Percentiles rank a stretch among this genome's conserved stretches.
phyloP scores from a whole-genome alignment of 768 basidiomycete species.

The Udeniomyces megalosporus region DNA sequence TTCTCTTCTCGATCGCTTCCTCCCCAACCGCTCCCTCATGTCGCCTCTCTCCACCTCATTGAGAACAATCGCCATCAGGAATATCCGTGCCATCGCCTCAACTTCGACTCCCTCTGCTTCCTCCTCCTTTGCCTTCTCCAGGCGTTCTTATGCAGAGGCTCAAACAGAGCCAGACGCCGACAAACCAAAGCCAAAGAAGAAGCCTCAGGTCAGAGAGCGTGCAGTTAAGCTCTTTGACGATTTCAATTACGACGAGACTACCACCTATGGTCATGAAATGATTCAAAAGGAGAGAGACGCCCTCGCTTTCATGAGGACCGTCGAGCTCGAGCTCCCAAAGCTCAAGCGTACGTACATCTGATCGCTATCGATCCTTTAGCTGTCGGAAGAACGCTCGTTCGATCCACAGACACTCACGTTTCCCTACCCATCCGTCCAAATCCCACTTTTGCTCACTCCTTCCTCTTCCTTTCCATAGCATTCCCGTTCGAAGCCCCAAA shows the following conservation, averaged over 20 bases:
- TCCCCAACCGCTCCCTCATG: too few relatives aligned
- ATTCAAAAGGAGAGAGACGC: conserved; percentile 14
- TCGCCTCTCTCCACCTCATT: too few relatives aligned
- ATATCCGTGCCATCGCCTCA: too few relatives aligned
- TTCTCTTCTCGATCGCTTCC: too few relatives aligned
- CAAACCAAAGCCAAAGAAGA: too few relatives aligned
- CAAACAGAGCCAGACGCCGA: too few relatives aligned
- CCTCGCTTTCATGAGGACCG: conserved; percentile 16
- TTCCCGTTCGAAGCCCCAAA: conserved; percentile 10
- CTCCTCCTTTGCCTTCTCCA: too few relatives aligned
- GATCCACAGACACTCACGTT: neutral
- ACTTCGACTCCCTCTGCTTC: too few relatives aligned
- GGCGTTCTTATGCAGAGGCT: too few relatives aligned
- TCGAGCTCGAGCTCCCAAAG: conserved; percentile 16
- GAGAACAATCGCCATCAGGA: too few relatives aligned
- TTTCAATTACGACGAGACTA: conserved; percentile 14
- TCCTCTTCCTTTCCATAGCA: neutral
- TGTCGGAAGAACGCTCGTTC: too few relatives aligned
- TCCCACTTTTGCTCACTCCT: neutral
- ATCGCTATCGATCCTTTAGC: neutral
- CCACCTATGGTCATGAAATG: conserved; percentile 6
- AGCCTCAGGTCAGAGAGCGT: too few relatives aligned
- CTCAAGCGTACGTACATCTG: conserved; percentile 8
- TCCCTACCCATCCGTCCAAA: neutral
- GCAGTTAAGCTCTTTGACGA: conserved; percentile 15